phyloP scores from a whole-genome alignment of 2,329 filamentous ascomycete genomes.

The Waltergamsia citrina region DNA sequence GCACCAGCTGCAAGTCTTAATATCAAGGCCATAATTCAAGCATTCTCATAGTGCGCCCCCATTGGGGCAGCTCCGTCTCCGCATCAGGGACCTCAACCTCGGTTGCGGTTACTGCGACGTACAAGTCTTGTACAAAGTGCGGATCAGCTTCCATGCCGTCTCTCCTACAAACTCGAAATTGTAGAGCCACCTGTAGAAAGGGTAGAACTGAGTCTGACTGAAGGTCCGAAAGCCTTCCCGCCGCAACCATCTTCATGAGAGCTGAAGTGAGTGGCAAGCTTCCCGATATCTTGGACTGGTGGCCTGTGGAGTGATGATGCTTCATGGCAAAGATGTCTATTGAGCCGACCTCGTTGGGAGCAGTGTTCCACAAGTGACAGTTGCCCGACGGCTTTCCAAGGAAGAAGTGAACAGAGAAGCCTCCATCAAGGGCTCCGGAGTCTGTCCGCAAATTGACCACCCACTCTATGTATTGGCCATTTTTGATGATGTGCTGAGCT shows the following conservation, averaged over 20 bases:
- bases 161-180: conserved; percentile 19
- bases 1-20: too few relatives aligned
- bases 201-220: conserved; percentile 24
- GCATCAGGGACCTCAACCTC: conserved; percentile 14
- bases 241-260: conserved; percentile 30
- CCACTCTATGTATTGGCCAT: conserved; percentile 26
- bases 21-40: conserved; percentile 15
- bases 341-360: conserved; percentile 50
- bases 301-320: conserved; percentile 20
- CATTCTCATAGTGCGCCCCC: conserved; percentile 13
- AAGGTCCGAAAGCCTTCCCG: conserved; percentile 25
- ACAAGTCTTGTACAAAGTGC: conserved; percentile 15
- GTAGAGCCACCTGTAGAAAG: conserved; percentile 29
- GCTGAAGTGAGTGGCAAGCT: conserved; percentile 42
- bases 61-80: conserved; percentile 15
- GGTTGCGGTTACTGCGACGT: conserved; percentile 19
- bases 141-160: conserved; percentile 15
- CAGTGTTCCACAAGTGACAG: conserved; percentile 36
- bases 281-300: conserved; percentile 29
- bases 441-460: conserved; percentile 13
- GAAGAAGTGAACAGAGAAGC: conserved; percentile 59
- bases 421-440: conserved; percentile 49
- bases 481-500: conserved; percentile 20
- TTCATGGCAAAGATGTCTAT: conserved; percentile 46
- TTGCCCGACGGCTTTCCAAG: conserved; percentile 43